These are phyloP conservation scores for Cryomyces antarcticus DNA, from an alignment of 495 filamentous ascomycete species.

Conservation along the genomic window DNA sequence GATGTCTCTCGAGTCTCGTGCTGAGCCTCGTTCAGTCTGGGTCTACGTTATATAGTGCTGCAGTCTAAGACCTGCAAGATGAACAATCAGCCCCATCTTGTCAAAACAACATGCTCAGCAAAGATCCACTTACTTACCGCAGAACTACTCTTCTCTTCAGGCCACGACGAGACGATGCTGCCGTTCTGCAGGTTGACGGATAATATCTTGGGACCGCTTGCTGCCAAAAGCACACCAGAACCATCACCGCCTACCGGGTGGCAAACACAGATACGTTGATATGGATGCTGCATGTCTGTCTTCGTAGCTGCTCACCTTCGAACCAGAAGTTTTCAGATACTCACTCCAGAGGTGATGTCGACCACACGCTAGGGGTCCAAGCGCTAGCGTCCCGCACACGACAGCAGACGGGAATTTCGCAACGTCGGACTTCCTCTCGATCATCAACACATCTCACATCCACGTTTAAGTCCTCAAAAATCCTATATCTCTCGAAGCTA, in stretches of 20 bases:
- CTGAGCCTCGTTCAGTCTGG: constrained; percentile 2
- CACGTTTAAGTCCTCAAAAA: neutral
- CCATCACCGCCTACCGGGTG: constrained; percentile 13
- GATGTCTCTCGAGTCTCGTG: constrained; percentile 9
- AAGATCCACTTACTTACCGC: too few species aligned
- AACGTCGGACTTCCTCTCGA: too few species aligned
- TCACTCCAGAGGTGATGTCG: too few species aligned
- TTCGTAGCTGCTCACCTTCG: neutral
- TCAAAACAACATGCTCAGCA: too few species aligned
- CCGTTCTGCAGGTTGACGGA: constrained; percentile 25
- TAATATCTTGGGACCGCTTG: constrained; percentile 33
- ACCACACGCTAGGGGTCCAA: too few species aligned
- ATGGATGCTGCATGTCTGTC: constrained; percentile 18
- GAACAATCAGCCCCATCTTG: neutral
- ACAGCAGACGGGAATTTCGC: neutral
- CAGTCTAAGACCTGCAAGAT: constrained; percentile 1
- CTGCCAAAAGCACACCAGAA: constrained; percentile 29
- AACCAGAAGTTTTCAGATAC: neutral
- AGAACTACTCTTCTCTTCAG: constrained; percentile 2
- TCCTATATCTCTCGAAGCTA: neutral
- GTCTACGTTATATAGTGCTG: constrained; percentile 1
- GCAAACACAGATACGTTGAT: constrained; percentile 31
- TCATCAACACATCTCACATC: neutral
- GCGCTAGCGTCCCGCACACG: constrained; percentile 1
- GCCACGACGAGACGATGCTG: constrained; percentile 29